Percentiles rank a stretch among this genome's conserved stretches.
These are phyloP conservation scores for Kodamaea laetipori DNA, from an alignment of 805 yeast species.

Conservation along the genomic window DNA sequence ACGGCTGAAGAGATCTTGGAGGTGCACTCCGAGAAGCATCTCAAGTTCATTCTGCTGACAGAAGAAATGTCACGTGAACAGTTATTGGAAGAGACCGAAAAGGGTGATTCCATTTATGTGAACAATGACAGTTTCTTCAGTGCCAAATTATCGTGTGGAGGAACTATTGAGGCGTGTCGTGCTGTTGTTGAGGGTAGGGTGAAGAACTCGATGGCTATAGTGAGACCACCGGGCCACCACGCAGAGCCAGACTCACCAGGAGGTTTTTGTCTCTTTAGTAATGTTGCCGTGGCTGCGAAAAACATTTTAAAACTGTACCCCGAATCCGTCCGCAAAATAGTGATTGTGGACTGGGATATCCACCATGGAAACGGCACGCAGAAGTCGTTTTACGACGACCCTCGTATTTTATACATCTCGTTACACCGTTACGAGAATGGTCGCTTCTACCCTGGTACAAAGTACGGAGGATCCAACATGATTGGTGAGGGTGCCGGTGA, in stretches of 20 bases:
- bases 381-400: constrained; percentile 84
- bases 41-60: constrained; percentile 73
- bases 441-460: constrained; percentile 90
- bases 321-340: constrained; percentile 79
- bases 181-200: constrained; percentile 94
- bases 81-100: constrained; percentile 79
- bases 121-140: constrained; percentile 86
- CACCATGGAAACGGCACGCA: constrained; percentile 99
- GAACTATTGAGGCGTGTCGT: constrained; percentile 92
- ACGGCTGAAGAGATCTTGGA: constrained; percentile 78
- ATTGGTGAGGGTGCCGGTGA: constrained; percentile 85
- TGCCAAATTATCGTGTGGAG: constrained; percentile 94
- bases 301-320: constrained; percentile 80
- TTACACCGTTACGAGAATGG: constrained; percentile 92
- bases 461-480: constrained; percentile 77
- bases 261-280: constrained; percentile 93
- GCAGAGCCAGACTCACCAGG: constrained; percentile 98
- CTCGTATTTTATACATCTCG: constrained; percentile 87
- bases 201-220: constrained; percentile 89
- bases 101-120: constrained; percentile 92
- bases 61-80: constrained; percentile 75
- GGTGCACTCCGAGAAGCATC: constrained; percentile 83
- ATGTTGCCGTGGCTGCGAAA: constrained; percentile 96
- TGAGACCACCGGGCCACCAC: constrained; percentile 99
- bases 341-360: constrained; percentile 95